phyloP scores from a whole-genome alignment of 2,329 filamentous ascomycete genomes.

The Septoria petroselini region DNA sequence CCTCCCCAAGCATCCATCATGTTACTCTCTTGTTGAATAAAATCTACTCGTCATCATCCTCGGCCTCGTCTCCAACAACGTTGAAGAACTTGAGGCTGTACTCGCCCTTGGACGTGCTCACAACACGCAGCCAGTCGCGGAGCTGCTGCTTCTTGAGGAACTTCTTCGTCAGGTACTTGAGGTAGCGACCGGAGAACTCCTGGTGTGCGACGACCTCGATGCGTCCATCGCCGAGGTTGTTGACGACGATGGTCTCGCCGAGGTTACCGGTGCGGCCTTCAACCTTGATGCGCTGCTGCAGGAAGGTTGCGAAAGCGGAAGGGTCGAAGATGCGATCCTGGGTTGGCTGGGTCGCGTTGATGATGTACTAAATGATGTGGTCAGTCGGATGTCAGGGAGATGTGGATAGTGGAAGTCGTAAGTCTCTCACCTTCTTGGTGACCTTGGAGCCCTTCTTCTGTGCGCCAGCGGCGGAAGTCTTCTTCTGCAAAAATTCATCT shows the following conservation, averaged over 20 bases:
- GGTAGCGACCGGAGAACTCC: conserved; percentile 96
- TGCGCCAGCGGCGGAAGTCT: conserved; percentile 45
- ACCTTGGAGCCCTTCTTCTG: conserved; percentile 62
- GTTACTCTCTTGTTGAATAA: neutral
- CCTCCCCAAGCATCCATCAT: neutral
- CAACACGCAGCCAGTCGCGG: conserved; percentile 98
- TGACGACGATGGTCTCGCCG: conserved; percentile 86
- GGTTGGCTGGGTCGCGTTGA: conserved; percentile 97
- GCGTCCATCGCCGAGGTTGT: conserved; percentile 91
- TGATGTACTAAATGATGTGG: conserved; percentile 70
- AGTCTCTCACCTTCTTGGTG: conserved; percentile 85
- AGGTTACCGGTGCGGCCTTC: conserved; percentile 98
- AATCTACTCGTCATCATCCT: conserved; percentile 95
- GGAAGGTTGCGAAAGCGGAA: conserved; percentile 98
- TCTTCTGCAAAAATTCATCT: conserved; percentile 52
- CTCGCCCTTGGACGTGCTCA: conserved; percentile 94
- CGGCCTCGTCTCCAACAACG: conserved; percentile 95
- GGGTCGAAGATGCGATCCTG: conserved; percentile 99
- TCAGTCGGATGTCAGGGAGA: neutral
- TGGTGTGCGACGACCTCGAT: conserved; percentile 97
- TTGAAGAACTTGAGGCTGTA: conserved; percentile 99
- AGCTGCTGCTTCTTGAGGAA: conserved; percentile 99
- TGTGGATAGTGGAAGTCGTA: conserved; percentile 2
- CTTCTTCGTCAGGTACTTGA: conserved; percentile 99
- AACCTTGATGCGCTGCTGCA: conserved; percentile 99